Evolutionary conservation across 1,139 yeast species (phyloP).

Genomic region (Debaryomyces fabryi): DNA sequence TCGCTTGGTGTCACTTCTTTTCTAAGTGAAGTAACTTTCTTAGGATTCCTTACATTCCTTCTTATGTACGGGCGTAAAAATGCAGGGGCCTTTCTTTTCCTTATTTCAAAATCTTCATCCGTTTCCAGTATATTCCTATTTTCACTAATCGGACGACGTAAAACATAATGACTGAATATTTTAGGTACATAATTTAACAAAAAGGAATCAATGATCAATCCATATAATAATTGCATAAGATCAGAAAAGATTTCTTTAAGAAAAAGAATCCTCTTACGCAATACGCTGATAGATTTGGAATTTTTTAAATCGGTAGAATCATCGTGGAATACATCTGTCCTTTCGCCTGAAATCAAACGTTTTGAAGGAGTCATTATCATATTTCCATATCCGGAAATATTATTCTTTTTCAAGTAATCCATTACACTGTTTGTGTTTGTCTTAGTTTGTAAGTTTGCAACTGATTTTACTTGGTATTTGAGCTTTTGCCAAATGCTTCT

Average conservation of each 20-base stretch:
- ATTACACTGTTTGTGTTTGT: conserved; percentile 13
- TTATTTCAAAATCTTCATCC: conserved; percentile 24
- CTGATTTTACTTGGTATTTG: conserved; percentile 6
- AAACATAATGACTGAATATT: conserved; percentile 5
- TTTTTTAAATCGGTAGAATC: conserved; percentile 16
- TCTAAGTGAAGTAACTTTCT: conserved; percentile 10
- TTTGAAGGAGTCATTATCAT: conserved; percentile 33
- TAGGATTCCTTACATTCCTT: neutral
- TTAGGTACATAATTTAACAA: conserved; percentile 2
- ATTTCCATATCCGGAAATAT: conserved; percentile 36
- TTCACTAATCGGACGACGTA: neutral
- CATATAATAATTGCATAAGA: conserved; percentile 28
- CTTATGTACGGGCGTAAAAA: conserved; percentile 25
- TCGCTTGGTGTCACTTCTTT: conserved; percentile 13
- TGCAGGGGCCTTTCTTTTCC: conserved; percentile 27
- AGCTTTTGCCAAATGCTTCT: conserved; percentile 29
- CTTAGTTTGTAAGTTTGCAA: conserved; percentile 6
- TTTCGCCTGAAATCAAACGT: conserved; percentile 23
- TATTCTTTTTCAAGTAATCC: conserved; percentile 20
- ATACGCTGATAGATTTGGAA: conserved; percentile 18
- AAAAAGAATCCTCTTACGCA: conserved; percentile 25
- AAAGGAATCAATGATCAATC: conserved; percentile 20
- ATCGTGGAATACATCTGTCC: conserved; percentile 13
- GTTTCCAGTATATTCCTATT: conserved; percentile 17
- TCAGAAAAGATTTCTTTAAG: conserved; percentile 22